Evolutionary conservation across 441 rosid genomes (phyloP), one percentile per base, ranked within the genome.

Genomic region (Theobroma grandiflorum): DNA sequence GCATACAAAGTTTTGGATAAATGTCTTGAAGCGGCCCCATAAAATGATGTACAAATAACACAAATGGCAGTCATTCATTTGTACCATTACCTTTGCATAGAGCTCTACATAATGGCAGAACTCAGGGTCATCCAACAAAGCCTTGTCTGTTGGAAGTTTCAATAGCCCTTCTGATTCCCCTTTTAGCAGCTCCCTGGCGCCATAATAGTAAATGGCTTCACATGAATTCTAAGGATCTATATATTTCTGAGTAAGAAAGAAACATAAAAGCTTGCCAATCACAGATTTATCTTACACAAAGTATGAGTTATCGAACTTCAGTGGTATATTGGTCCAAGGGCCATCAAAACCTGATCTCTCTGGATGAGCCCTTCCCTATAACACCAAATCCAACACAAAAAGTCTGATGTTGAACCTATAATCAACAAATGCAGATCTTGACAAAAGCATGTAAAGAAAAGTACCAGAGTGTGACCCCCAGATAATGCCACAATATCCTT

Each of bases 341-440:
- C 99, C 99, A 62, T 94, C 95, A 71, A 96, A 96, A 72, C 96
- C 94, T 26, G 98, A 94, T 85, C 98, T 89, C 80, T 96, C 95
- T 8, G 84, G 93, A 85, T 94, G 99, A 65, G 97, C 97, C 85
- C 84, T 86, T 85, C 98, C 99, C 98, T 87, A 78, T 2, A 83
- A 73, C 67, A 59, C 26, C 76, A 79, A 47, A 74, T 33, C 47
- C 84, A 79, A 58, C 59, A 57, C 62, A 63, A 49, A 79, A 49
- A 40, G 40, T 73, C 70, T 4, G 67, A 33, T 43, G 26, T 63
- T 14, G n/a, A 31, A 38, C 77, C n/a, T 70, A 67, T 47, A 16
- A 59, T 26, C 12, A 43, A 61, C 14, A 62, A 58, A 61, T 16
- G 3, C 70, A 68, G 61, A 82, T 35, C 62, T 20, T 40, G 1